These are phyloP conservation scores for Hippophae gyantsensis DNA, from an alignment of 306 rosid genomes.

Conservation along the genomic window DNA sequence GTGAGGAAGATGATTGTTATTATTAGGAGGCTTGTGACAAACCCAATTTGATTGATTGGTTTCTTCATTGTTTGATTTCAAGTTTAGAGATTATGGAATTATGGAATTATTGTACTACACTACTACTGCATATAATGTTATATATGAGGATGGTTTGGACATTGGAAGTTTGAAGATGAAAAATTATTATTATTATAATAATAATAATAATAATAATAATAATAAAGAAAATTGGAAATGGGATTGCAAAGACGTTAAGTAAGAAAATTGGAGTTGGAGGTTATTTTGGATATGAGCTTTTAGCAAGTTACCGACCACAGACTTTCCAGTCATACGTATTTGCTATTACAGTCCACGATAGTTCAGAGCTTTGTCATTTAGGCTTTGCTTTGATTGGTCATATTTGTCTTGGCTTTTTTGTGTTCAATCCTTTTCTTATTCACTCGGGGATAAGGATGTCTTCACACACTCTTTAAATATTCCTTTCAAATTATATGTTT, in stretches of 20 bases:
- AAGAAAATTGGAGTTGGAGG: slow-evolving; percentile 5
- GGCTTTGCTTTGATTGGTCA: neutral
- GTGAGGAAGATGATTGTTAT: neutral
- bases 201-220: no score
- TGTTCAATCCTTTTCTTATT: neutral
- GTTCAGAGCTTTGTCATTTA: neutral
- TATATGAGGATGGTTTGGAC: no score
- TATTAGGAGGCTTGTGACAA: slow-evolving; percentile 12
- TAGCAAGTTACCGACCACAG: slow-evolving; percentile 6
- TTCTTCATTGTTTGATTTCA: neutral
- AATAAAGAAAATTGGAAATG: neutral
- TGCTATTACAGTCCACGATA: neutral
- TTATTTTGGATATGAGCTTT: slow-evolving; percentile 9
- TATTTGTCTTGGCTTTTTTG: neutral
- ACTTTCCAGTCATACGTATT: no score
- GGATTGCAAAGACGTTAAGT: slow-evolving; percentile 27
- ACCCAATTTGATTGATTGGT: neutral
- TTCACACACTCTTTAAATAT: no score
- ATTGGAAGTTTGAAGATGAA: no score
- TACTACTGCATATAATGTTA: no score
- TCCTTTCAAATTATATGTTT: no score
- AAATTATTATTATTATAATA: no score
- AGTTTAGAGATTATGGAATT: neutral
- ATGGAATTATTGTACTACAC: no score
- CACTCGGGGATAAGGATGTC: no score